Evolutionary conservation across 139 green algal species (phyloP).

Genomic region (Chlamydomonas sp.): DNA sequence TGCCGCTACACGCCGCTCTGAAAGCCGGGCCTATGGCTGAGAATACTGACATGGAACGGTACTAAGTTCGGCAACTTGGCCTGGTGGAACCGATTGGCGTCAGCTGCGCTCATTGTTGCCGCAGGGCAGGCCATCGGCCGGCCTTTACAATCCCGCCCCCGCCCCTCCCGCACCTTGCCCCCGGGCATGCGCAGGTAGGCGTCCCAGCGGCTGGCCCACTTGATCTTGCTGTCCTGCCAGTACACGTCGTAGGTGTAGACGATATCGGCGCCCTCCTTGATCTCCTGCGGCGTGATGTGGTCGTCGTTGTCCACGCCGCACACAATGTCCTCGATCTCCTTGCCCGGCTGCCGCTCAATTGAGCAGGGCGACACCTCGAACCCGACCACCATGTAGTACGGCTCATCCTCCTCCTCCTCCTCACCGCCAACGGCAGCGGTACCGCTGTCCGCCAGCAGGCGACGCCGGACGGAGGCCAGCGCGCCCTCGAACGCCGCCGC

Average conservation of each 20-base stretch:
- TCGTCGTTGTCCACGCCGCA: slow-evolving; percentile 67
- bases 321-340: slow-evolving; percentile 69
- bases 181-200: slow-evolving; percentile 95
- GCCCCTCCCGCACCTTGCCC: slow-evolving; percentile 59
- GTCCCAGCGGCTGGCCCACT: slow-evolving; percentile 95
- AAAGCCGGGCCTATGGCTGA: no score
- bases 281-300: slow-evolving; percentile 67
- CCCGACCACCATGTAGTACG: slow-evolving; percentile 39
- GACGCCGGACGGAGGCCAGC: neutral
- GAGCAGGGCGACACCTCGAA: slow-evolving; percentile 77
- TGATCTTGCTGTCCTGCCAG: slow-evolving; percentile 85
- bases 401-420: neutral
- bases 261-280: slow-evolving; percentile 81
- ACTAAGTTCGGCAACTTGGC: no score
- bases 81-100: no score
- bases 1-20: no score
- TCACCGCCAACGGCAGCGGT: neutral
- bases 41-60: no score
- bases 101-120: no score
- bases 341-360: slow-evolving; percentile 71
- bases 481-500: no score
- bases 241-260: slow-evolving; percentile 94
- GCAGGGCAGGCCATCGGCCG: no score
- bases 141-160: neutral
- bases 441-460: no score